A percentile compares a stretch with the other conserved stretches of the same genome.
Evolutionary conservation across 2,329 filamentous ascomycete species (phyloP).

Genomic region (Lanzia echinophila): DNA sequence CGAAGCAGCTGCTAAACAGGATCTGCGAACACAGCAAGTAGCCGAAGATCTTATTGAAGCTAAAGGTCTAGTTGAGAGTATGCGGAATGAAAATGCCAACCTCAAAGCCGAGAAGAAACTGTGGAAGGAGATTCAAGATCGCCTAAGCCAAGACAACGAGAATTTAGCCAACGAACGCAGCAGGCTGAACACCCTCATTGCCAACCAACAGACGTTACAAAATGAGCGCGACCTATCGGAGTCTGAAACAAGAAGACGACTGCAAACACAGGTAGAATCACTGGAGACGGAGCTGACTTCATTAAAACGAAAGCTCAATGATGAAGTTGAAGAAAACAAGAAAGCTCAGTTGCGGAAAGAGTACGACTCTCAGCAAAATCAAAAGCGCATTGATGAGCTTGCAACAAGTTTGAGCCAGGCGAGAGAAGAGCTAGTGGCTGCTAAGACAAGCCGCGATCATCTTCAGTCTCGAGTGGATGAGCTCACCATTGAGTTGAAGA

Average conservation of each 20-base stretch:
- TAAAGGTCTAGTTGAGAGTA: conserved; percentile 72
- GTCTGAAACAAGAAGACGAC: conserved; percentile 70
- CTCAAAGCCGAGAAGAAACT: conserved; percentile 91
- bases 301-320: conserved; percentile 74
- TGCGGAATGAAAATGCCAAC: conserved; percentile 86
- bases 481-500: conserved; percentile 77
- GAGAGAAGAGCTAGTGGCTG: conserved; percentile 78
- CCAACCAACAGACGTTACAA: conserved; percentile 78
- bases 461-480: conserved; percentile 85
- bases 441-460: conserved; percentile 84
- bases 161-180: conserved; percentile 75
- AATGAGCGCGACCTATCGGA: conserved; percentile 88
- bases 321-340: conserved; percentile 78
- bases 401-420: conserved; percentile 70
- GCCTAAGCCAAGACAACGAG: conserved; percentile 84
- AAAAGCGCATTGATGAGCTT: conserved; percentile 89
- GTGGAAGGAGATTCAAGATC: conserved; percentile 88
- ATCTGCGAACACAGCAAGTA: conserved; percentile 82
- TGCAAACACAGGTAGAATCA: conserved; percentile 70
- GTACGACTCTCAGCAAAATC: conserved; percentile 79
- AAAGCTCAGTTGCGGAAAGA: conserved; percentile 79
- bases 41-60: conserved; percentile 89
- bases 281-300: conserved; percentile 73
- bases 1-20: conserved; percentile 82
- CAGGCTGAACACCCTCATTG: conserved; percentile 73